Evolutionary conservation across 257 asterid genomes (phyloP), one percentile per base, ranked within the genome.

Genomic region (Nicotiana noctiflora): DNA sequence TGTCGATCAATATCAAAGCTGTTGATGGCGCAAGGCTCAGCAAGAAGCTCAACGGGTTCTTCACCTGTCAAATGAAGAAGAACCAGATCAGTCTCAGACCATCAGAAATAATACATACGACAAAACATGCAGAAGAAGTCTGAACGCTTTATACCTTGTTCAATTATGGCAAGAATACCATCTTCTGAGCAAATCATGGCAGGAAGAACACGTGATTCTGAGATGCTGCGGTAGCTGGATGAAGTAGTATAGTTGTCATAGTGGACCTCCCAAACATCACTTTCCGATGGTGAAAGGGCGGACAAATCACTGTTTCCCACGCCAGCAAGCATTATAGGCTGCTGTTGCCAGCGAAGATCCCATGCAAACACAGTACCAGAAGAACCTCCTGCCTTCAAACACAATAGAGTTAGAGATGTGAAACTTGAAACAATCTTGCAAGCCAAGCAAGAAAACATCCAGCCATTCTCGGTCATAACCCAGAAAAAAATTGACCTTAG

Each of bases 131-230:
- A 19, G 55, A 15, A 37, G 53, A 56, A 66, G 18, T 57, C 72
- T 59, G 49, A 5, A 77, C 9, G 25, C 64, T 11, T 12, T 63
- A 59, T 86, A 95, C 99, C 94, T 90, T 95, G 97, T 84, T 95
- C 92, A 34, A 95, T 59, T 27, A 89, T 91, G 23, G 90, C 97
- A 77, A 95, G 98, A 76, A 95, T 92, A 32, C 99, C 99, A 80
- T 93, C 99, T 86, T 95, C 99, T 5, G 99, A 93, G 86, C 99
- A 95, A 63, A 92, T 89, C 97, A 95, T 92, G 70, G 97, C 97
- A 76, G 99, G 99, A 74, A 92, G 89, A 85, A 92, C 83, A 81
- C 86, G 86, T 12, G 97, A 93, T 14, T 97, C 86, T 23, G 97
- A 85, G 21, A 87, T 59, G 80, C 84, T 88, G 11, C 77, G 85